Percentiles rank a stretch among this genome's conserved stretches.
These are phyloP conservation scores for Ascochyta fabae DNA, from an alignment of 2,329 filamentous ascomycete genomes.

Conservation along the genomic window DNA sequence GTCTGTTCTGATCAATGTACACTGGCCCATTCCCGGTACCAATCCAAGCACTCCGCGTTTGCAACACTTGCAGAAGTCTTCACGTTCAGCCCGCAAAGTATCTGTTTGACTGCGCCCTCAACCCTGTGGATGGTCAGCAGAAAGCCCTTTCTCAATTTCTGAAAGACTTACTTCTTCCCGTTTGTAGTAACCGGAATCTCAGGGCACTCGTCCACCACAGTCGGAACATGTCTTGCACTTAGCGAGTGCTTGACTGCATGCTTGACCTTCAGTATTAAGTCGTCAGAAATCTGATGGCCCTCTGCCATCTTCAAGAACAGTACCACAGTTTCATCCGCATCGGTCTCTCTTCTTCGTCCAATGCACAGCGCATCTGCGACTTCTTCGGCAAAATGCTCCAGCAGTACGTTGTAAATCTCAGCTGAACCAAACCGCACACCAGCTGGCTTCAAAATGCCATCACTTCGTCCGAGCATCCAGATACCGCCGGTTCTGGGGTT, in stretches of 20 bases:
- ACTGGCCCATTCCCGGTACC: constrained; percentile 77
- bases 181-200: constrained; percentile 93
- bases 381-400: constrained; percentile 78
- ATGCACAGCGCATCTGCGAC: constrained; percentile 89
- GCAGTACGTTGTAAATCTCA: constrained; percentile 95
- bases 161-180: constrained; percentile 80
- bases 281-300: constrained; percentile 62
- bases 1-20: constrained; percentile 22
- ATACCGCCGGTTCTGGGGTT: constrained; percentile 77
- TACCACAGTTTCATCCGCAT: constrained; percentile 84
- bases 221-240: constrained; percentile 88
- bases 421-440: constrained; percentile 92
- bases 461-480: constrained; percentile 88
- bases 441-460: constrained; percentile 90
- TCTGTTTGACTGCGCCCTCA: constrained; percentile 95
- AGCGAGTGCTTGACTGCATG: constrained; percentile 74
- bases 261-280: constrained; percentile 70
- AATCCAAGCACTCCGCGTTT: constrained; percentile 85
- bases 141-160: background rate
- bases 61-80: constrained; percentile 93
- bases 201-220: constrained; percentile 78
- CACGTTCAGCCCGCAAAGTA: constrained; percentile 83
- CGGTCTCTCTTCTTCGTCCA: constrained; percentile 72
- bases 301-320: constrained; percentile 82
- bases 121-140: constrained; percentile 62